A percentile compares a stretch with the other conserved stretches of the same genome.
phyloP scores from a whole-genome alignment of 2,329 filamentous ascomycete genomes.

The Ophiosphaerella herpotricha region DNA sequence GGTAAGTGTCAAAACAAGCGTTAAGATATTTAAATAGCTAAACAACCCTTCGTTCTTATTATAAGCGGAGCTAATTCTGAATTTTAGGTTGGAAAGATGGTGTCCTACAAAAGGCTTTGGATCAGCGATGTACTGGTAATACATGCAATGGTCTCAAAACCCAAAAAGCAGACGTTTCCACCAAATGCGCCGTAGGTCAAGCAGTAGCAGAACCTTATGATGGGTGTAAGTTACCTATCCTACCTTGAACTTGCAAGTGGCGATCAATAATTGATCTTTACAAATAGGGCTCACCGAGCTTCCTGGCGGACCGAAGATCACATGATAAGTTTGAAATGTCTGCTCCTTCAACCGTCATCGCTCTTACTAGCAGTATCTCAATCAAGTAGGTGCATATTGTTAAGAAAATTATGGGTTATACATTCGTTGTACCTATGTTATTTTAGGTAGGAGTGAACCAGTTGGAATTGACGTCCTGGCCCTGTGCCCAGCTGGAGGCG shows the following conservation, averaged over 20 bases:
- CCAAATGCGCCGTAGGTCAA: conserved; percentile 21
- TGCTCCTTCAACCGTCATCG: no score
- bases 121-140: conserved; percentile 43
- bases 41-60: no score
- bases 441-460: no score
- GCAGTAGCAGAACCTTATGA: conserved; percentile 26
- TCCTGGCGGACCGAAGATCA: conserved; percentile 20
- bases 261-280: conserved; percentile 6
- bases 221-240: conserved; percentile 6
- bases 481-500: no score
- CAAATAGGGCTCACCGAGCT: conserved; percentile 22
- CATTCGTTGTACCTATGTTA: no score
- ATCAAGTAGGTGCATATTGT: no score
- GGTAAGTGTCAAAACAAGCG: neutral
- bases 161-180: conserved; percentile 19
- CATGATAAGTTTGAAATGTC: conserved; percentile 4
- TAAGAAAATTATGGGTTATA: no score
- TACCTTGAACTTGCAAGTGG: no score
- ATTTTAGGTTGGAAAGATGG: conserved; percentile 55
- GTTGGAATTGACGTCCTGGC: no score
- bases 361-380: no score
- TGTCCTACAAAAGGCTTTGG: conserved; percentile 49
- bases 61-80: conserved; percentile 5
- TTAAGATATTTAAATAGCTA: no score
- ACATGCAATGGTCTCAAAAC: conserved; percentile 41